Evolutionary conservation across 306 rosid genomes (phyloP).

Genomic region (Cicer yamashitae): DNA sequence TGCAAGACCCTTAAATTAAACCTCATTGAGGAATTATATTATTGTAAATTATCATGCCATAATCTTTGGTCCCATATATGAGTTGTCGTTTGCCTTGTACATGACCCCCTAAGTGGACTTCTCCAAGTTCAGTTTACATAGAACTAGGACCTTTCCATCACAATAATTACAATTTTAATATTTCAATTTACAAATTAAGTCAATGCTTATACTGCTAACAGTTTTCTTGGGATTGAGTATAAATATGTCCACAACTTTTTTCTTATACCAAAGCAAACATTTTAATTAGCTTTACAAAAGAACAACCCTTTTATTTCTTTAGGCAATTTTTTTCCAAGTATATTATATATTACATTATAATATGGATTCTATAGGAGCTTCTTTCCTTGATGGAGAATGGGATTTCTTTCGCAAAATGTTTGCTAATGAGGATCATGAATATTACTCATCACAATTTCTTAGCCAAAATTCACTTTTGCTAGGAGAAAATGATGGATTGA

Average conservation of each 20-base stretch:
- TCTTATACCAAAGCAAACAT: constrained; percentile 48
- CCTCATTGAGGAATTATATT: constrained; percentile 40
- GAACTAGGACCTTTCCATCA: constrained; percentile 53
- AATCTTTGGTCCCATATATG: constrained; percentile 57
- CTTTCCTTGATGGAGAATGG: constrained; percentile 75
- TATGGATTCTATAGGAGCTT: constrained; percentile 75
- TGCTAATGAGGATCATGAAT: constrained; percentile 57
- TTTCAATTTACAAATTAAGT: constrained; percentile 51
- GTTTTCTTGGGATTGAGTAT: constrained; percentile 48
- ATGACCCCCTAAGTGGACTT: constrained; percentile 63
- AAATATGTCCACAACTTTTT: constrained; percentile 45
- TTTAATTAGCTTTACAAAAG: constrained; percentile 32
- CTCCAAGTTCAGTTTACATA: constrained; percentile 61
- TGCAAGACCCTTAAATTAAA: not conserved
- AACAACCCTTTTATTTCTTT: not conserved
- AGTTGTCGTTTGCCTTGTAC: constrained; percentile 63
- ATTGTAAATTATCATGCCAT: constrained; percentile 55
- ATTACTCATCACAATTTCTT: constrained; percentile 57
- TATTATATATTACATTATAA: not conserved
- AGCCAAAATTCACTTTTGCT: constrained; percentile 52
- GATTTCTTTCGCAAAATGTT: constrained; percentile 61
- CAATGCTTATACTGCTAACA: constrained; percentile 52
- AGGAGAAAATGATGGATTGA: constrained; percentile 53
- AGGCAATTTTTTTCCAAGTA: constrained; percentile 4
- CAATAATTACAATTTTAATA: constrained; percentile 60